Evolutionary conservation across 2,329 filamentous ascomycete species (phyloP).

Genomic region (Aspergillus fumigatus): DNA sequence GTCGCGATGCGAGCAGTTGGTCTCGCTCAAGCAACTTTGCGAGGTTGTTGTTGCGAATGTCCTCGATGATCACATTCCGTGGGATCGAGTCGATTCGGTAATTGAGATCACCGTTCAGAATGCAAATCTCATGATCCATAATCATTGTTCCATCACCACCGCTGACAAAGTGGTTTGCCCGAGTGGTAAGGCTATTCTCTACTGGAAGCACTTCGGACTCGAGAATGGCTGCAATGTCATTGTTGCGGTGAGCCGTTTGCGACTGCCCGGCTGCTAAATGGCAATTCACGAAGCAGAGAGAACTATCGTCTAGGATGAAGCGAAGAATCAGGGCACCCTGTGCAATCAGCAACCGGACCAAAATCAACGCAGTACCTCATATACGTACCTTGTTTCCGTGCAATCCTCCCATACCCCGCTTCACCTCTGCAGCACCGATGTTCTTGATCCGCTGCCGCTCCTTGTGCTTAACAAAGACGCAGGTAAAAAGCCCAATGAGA

Average conservation of each 20-base stretch:
- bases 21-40: conserved; percentile 85
- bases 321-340: conserved; percentile 80
- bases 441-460: conserved; percentile 72
- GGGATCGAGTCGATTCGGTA: conserved; percentile 98
- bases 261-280: conserved; percentile 92
- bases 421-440: conserved; percentile 76
- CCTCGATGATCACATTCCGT: conserved; percentile 83
- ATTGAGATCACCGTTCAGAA: conserved; percentile 93
- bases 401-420: conserved; percentile 90
- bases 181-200: conserved; percentile 62
- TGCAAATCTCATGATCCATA: conserved; percentile 94
- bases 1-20: conserved; percentile 81
- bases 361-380: background rate
- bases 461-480: conserved; percentile 83
- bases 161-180: conserved; percentile 75
- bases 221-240: conserved; percentile 84
- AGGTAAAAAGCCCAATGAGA: conserved; percentile 91
- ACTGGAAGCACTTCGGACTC: conserved; percentile 71
- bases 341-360: background rate
- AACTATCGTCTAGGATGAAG: conserved; percentile 91
- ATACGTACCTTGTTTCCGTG: conserved; percentile 78
- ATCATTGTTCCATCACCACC: conserved; percentile 96
- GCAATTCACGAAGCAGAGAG: conserved; percentile 94
- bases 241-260: conserved; percentile 85
- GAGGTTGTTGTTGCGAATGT: conserved; percentile 76